Evolutionary conservation across 805 yeast genomes (phyloP).

Genomic region (Saccharomycopsis sp.): DNA sequence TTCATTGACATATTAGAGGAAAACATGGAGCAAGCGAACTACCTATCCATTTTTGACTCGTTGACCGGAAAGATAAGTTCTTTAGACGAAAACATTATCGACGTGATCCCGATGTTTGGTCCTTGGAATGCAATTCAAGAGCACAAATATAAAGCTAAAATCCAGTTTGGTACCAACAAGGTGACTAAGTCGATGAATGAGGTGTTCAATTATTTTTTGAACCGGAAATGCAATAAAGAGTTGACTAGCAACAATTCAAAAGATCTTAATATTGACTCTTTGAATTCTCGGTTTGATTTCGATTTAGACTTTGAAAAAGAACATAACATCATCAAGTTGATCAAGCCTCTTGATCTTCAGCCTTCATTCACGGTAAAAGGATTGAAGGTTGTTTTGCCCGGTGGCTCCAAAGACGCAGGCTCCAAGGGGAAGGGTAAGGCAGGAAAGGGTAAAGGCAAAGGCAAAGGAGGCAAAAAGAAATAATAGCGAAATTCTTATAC

Average conservation of each 20-base stretch:
- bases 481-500: background rate
- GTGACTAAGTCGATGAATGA: constrained; percentile 84
- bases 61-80: constrained; percentile 24
- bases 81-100: constrained; percentile 45
- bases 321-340: constrained; percentile 44
- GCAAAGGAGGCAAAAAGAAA: constrained; percentile 22
- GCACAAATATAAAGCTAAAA: constrained; percentile 73
- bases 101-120: constrained; percentile 80
- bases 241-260: constrained; percentile 13
- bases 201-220: constrained; percentile 49
- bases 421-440: constrained; percentile 23
- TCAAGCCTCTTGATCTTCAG: constrained; percentile 61
- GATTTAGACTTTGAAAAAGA: constrained; percentile 70
- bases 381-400: constrained; percentile 54
- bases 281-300: constrained; percentile 14
- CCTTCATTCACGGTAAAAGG: constrained; percentile 66
- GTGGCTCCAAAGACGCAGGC: constrained; percentile 24
- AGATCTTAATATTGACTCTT: background rate
- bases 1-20: constrained; percentile 18
- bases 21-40: constrained; percentile 21
- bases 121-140: constrained; percentile 82
- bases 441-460: constrained; percentile 20
- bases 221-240: constrained; percentile 38
- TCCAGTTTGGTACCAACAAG: constrained; percentile 71
- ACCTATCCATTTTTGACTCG: constrained; percentile 39